Evolutionary conservation across 331 rosid species (phyloP).

Genomic region (Acacia pycnantha): DNA sequence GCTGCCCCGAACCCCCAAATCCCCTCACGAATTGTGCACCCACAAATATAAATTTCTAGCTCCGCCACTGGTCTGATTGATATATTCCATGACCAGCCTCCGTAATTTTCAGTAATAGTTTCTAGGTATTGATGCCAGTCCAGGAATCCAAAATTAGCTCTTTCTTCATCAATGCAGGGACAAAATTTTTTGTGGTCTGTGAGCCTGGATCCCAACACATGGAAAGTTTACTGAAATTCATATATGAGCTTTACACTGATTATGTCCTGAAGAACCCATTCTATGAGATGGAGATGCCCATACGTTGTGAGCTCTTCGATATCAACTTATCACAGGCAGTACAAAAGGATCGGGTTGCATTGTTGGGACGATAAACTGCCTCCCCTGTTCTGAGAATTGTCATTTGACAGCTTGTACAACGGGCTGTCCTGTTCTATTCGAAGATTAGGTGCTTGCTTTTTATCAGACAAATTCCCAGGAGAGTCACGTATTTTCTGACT

Average conservation of each 20-base stretch:
- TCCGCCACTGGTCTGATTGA: not conserved
- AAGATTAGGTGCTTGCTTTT: conserved; percentile 4
- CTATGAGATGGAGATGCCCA: conserved; percentile 99
- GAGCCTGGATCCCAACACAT: conserved; percentile 85
- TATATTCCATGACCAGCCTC: not conserved
- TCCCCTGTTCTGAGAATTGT: conserved; percentile 8
- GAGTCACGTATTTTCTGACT: not conserved
- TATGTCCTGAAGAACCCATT: conserved; percentile 93
- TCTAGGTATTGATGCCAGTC: not conserved
- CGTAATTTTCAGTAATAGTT: not conserved
- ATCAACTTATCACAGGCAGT: conserved; percentile 69
- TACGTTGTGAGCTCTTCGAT: conserved; percentile 89
- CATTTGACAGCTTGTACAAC: conserved; percentile 1
- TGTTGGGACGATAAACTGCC: conserved; percentile 59
- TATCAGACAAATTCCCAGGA: not conserved
- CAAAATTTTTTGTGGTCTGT: conserved; percentile 84
- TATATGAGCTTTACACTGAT: conserved; percentile 83
- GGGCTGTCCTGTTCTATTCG: not conserved
- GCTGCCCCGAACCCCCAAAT: too few species aligned
- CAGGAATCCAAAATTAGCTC: conserved; percentile 1
- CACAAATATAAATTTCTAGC: too few species aligned
- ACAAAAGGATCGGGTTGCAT: conserved; percentile 83
- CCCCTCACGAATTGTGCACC: too few species aligned
- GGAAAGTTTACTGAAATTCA: conserved; percentile 72
- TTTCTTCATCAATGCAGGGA: conserved; percentile 52